phyloP scores from a whole-genome alignment of 495 filamentous ascomycete genomes.

The Penicillium angulare region DNA sequence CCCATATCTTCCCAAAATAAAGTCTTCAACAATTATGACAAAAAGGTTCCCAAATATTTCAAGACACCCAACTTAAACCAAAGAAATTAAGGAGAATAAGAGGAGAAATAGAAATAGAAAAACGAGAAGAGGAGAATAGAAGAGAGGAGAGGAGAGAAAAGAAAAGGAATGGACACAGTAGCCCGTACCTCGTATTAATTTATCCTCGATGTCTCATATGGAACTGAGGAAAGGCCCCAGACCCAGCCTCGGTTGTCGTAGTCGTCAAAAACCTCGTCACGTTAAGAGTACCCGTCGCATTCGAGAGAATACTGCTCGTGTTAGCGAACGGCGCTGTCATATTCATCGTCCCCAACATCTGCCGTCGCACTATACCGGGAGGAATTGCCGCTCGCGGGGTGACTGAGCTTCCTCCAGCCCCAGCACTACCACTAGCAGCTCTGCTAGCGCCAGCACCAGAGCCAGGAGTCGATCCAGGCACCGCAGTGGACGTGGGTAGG shows the following conservation, averaged over 20 bases:
- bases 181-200: neutral
- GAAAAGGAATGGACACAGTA: neutral
- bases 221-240: conserved; percentile 1
- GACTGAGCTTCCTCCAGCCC: neutral
- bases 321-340: conserved; percentile 18
- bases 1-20: neutral
- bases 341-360: conserved; percentile 9
- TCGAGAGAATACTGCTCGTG: conserved; percentile 11
- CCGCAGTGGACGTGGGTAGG: conserved; percentile 1
- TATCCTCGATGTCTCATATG: neutral
- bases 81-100: neutral
- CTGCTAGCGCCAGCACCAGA: neutral
- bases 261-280: neutral
- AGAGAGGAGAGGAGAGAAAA: neutral
- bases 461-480: neutral
- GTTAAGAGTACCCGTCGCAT: conserved; percentile 16
- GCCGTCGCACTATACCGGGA: conserved; percentile 16
- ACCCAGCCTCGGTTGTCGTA: neutral
- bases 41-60: neutral
- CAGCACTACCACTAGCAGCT: neutral
- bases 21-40: neutral
- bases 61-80: neutral
- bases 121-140: neutral
- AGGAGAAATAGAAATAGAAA: neutral
- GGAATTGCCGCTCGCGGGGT: conserved; percentile 5